These are phyloP conservation scores for Stramenopiles sp. DNA, from an alignment of 352 stramenopile species.

Conservation along the genomic window DNA sequence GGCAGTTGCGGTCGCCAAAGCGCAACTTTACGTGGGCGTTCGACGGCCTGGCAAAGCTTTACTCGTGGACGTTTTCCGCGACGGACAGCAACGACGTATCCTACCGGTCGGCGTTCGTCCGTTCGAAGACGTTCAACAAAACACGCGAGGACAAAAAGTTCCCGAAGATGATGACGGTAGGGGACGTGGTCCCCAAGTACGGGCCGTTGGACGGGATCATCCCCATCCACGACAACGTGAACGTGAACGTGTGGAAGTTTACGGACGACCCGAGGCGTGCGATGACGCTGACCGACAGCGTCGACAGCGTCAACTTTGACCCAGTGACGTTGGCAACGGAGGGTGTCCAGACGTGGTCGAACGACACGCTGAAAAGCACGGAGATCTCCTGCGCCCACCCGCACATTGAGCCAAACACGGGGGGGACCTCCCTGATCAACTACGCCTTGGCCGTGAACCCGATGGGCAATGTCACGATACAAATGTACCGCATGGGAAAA, in stretches of 20 bases:
- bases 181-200: no score
- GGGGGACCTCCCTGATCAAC: neutral
- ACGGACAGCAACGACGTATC: no score
- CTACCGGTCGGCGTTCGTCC: no score
- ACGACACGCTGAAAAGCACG: slow-evolving; percentile 4
- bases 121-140: no score
- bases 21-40: no score
- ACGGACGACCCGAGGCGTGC: neutral
- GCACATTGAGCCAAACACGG: no score
- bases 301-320: neutral
- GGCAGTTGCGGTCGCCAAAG: no score
- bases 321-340: neutral
- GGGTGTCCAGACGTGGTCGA: neutral
- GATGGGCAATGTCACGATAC: neutral
- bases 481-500: neutral
- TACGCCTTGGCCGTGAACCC: neutral
- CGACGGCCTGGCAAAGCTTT: no score
- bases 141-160: no score
- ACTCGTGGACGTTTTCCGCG: no score
- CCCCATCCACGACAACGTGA: slow-evolving; percentile 9
- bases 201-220: no score
- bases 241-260: neutral
- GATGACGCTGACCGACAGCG: neutral
- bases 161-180: no score
- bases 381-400: slow-evolving; percentile 1